Evolutionary conservation across 495 filamentous ascomycete genomes (phyloP).

Genomic region (Hypoxylon fragiforme): DNA sequence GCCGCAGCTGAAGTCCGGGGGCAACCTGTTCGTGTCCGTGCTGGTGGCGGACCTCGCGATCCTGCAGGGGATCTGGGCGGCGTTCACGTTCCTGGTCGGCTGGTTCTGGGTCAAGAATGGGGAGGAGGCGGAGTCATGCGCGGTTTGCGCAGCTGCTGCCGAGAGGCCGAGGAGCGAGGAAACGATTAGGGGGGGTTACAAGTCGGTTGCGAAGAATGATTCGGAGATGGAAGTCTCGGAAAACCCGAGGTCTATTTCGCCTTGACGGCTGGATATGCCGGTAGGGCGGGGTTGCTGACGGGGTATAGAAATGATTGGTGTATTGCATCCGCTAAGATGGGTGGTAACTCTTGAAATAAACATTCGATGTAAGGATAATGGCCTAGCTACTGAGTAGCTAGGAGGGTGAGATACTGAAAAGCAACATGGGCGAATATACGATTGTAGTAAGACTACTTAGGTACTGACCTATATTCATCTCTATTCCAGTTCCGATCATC

Average conservation of each 20-base stretch:
- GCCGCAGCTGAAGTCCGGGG: conserved; percentile 34
- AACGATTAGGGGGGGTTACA: background rate
- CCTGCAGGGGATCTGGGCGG: conserved; percentile 34
- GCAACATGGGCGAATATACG: too few relatives aligned
- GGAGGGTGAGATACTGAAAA: too few relatives aligned
- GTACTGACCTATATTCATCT: too few relatives aligned
- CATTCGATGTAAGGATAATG: too few relatives aligned
- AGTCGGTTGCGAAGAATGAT: background rate
- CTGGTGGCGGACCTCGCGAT: conserved; percentile 41
- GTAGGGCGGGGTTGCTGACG: background rate
- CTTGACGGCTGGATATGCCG: background rate
- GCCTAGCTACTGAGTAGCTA: too few relatives aligned
- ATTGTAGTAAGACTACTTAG: too few relatives aligned
- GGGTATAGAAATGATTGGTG: too few relatives aligned
- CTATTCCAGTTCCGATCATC: too few relatives aligned
- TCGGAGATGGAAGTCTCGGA: conserved; percentile 1
- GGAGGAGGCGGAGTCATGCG: conserved; percentile 3
- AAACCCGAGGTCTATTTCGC: background rate
- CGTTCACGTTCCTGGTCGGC: conserved; percentile 15
- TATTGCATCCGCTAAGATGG: too few relatives aligned
- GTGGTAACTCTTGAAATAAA: too few relatives aligned
- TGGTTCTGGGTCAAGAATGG: conserved; percentile 9
- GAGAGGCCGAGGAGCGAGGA: too few relatives aligned
- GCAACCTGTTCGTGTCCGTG: conserved; percentile 33
- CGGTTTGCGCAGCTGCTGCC: background rate